phyloP scores from a whole-genome alignment of 352 stramenopile genomes.

The Globisporangium middletonii region DNA sequence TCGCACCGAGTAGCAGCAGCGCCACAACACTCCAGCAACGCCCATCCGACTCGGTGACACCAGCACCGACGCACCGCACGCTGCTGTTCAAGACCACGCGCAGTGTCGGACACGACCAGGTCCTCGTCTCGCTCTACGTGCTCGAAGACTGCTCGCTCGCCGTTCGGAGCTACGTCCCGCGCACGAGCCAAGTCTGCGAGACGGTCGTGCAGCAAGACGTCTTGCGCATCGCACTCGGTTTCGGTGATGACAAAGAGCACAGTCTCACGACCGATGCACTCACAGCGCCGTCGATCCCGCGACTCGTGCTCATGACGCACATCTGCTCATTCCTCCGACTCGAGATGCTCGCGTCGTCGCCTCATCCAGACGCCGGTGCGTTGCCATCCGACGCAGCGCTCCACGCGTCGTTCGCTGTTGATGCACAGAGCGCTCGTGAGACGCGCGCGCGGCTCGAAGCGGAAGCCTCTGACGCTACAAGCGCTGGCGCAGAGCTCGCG shows the following conservation, averaged over 20 bases:
- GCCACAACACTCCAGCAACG: background rate
- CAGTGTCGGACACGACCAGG: constrained; percentile 23
- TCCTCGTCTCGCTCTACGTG: constrained; percentile 31
- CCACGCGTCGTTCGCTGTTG: constrained; percentile 4
- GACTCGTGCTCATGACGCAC: constrained; percentile 25
- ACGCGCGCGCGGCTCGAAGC: background rate
- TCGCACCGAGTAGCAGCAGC: background rate
- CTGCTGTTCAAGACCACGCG: constrained; percentile 49
- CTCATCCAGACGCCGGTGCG: background rate
- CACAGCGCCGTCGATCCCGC: constrained; percentile 4
- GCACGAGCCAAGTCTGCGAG: constrained; percentile 24
- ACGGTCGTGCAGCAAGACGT: constrained; percentile 12
- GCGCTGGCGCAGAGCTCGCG: background rate
- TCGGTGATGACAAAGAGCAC: constrained; percentile 1
- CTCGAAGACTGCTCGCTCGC: constrained; percentile 10
- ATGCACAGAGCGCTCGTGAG: constrained; percentile 1
- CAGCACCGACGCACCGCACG: background rate
- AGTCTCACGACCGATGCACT: constrained; percentile 1
- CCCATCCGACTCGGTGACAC: too few species aligned
- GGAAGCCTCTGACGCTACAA: background rate
- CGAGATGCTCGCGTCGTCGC: background rate
- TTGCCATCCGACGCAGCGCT: constrained; percentile 3
- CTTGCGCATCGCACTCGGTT: constrained; percentile 16
- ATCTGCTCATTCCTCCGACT: constrained; percentile 37
- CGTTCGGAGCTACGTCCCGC: constrained; percentile 40